Evolutionary conservation across 805 yeast species (phyloP), one percentile per base, ranked within the genome.

Genomic region (Tetrapisispora phaffii): DNA sequence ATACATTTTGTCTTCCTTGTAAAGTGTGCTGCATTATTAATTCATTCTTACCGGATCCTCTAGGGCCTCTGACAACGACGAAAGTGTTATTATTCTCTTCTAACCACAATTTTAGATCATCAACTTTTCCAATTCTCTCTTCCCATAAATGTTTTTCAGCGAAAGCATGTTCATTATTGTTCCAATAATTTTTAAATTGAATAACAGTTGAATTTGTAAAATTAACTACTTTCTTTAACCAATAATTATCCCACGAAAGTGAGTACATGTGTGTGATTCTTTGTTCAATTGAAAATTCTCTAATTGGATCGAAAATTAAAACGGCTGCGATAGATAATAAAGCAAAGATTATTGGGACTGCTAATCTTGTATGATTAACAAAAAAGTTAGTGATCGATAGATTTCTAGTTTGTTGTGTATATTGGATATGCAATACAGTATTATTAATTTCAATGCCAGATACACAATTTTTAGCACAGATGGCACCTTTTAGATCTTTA

Each of bases 11-110:
- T 42, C 88, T 75, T 24, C 71, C 77, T 40, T 71, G 66, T 38
- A 86, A 68, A 1, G 83, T 80, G 55, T 81, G 78, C 37, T 79
- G 79, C 58, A 82, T 65, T 4, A 90, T 88, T 48, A 87, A 67
- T 48, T 80, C 90, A 48, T 80, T 75, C 56, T 93, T 90, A 20
- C 97, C 98, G n/a, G 95, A 80, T 5, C 98, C 98, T 51, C 86
- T 75, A 5, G 98, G 97, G 12, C 98, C 98, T 50, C 81, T 77
- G 2, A 93, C 80, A 3, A 93, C 78, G 22, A 90, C 88, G 59
- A 88, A 93, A 1, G 97, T 86, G 60, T 84, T 82, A n/a, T 80
- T 79, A 50, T 88, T 89, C 61, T 93, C 98, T 47, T 79, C 80
- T 6, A 93, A 68, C 93, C 95, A 85, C 52, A 84, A 68, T 51